Evolutionary conservation across 2,329 filamentous ascomycete species (phyloP), one percentile per base, ranked within the genome.

Genomic region (Cucurbitaria berberidis): DNA sequence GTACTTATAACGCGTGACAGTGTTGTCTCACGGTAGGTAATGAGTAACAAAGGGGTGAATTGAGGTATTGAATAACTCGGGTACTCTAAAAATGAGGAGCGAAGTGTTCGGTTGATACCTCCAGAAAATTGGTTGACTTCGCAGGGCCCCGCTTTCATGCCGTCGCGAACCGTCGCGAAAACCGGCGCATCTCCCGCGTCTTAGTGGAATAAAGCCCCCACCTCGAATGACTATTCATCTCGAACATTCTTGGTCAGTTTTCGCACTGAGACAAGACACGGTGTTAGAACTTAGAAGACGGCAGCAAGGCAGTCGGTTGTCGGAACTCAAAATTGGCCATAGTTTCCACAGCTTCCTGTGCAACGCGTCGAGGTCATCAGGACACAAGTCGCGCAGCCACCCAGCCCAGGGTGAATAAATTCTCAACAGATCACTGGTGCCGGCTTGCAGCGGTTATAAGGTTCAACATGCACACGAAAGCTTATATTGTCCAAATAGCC

Each of bases 1-100:
- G 57, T 74, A 74, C 70, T 62, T 60, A 21, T 36, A 32, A 44
- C 27, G 39, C 13, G 13, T 15, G 7, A 15, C 24, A 15, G 15
- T 24, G 38, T 39, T 21, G 21, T 3, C 3, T 11, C 19, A 5
- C 9, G 24, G n/a, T 5, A 21, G 15, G 8, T 11, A 39, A 22
- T 5, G 36, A 22, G 8, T 11, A 6, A 16, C 3, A 18, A n/a
- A 38, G 8, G 18, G 3, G 19, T 3, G 19, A 11, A 2, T 24
- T 39, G 36, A 39, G 21, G 15, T 24, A 22, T 39, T 15, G 5
- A 24, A 39, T 2, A 24, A 39, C 3, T 3, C 4, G 21, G 16
- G 35, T 3, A 38, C 16, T 38, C 10, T 24, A 21, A 24, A 16
- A 22, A 22, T 8, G 29, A 13, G 9, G 9, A 9, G 15, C 9